A percentile compares a stretch with the other conserved stretches of the same genome.
Conservation (phyloP, 177 flowering plant genomes). For the Vitis hybrid region DNA sequence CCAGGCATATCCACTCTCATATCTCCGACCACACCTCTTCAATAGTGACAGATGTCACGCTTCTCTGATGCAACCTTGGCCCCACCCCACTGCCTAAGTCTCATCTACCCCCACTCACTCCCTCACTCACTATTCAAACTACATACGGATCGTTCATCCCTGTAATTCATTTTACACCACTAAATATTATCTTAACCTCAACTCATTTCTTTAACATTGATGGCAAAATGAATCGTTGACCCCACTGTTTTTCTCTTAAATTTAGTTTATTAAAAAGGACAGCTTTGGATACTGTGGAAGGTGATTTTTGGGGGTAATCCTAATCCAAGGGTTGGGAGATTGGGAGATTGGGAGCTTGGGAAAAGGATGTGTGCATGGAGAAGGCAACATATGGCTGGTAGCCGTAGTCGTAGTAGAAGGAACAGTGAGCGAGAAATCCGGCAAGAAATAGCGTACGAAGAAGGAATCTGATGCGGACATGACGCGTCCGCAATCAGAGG, state of each 20-base stretch:
- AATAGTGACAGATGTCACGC: background rate
- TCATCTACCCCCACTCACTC: background rate
- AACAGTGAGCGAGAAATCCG: constrained; percentile 37
- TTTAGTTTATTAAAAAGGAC: no score
- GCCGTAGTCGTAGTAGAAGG: background rate
- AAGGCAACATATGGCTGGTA: background rate
- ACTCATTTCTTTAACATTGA: no score
- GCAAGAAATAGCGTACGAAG: constrained; percentile 25
- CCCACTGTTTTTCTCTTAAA: background rate
- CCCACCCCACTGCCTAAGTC: background rate
- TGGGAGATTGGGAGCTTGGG: no score
- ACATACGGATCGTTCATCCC: no score
- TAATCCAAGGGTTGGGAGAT: background rate
- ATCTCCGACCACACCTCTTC: background rate
- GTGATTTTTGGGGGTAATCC: no score
- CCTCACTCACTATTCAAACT: no score
- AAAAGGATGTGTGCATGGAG: background rate
- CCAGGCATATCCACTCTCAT: background rate
- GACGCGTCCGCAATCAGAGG: constrained; percentile 41
- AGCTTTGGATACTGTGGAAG: no score
- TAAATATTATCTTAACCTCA: no score
- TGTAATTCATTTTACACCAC: no score
- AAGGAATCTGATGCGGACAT: constrained; percentile 41
- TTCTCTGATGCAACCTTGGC: background rate
- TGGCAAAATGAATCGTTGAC: no score